Evolutionary conservation across 2,329 filamentous ascomycete genomes (phyloP).

Genomic region (Trichoderma gracile): DNA sequence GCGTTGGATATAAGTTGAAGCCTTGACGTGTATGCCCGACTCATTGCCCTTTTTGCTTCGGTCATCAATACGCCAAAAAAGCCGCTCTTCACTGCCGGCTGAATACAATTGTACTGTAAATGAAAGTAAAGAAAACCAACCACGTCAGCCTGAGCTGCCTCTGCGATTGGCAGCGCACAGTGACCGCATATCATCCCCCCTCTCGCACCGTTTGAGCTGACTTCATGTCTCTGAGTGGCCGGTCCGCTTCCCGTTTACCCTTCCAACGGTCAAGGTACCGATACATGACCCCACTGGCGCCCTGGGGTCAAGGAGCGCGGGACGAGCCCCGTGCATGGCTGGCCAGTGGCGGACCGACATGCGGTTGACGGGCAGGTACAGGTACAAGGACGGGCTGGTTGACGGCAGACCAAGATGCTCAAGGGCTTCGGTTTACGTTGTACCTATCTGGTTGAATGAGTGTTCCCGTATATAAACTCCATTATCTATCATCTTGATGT

Average conservation of each 20-base stretch:
- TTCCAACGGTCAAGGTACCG: background rate
- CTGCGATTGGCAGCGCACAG: slow-evolving; percentile 2
- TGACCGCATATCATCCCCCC: background rate
- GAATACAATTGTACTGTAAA: background rate
- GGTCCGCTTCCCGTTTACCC: no score
- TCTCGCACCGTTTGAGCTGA: background rate
- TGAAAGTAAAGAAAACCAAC: no score
- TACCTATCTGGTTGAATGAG: no score
- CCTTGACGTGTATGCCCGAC: background rate
- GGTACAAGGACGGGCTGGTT: background rate
- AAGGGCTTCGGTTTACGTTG: no score
- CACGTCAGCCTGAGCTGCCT: background rate
- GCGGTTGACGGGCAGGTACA: slow-evolving; percentile 4
- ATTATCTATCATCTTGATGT: no score
- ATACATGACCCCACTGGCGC: background rate
- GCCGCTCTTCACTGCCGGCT: background rate
- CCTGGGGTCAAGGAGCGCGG: slow-evolving; percentile 10
- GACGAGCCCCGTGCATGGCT: slow-evolving; percentile 20
- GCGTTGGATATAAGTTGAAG: background rate
- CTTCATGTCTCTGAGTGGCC: background rate
- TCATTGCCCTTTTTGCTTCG: background rate
- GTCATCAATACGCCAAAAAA: no score
- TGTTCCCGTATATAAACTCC: no score
- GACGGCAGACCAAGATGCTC: background rate
- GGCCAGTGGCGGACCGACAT: background rate